Evolutionary conservation across 2,329 filamentous ascomycete genomes (phyloP).

Genomic region (Mycosphaerella sp.): DNA sequence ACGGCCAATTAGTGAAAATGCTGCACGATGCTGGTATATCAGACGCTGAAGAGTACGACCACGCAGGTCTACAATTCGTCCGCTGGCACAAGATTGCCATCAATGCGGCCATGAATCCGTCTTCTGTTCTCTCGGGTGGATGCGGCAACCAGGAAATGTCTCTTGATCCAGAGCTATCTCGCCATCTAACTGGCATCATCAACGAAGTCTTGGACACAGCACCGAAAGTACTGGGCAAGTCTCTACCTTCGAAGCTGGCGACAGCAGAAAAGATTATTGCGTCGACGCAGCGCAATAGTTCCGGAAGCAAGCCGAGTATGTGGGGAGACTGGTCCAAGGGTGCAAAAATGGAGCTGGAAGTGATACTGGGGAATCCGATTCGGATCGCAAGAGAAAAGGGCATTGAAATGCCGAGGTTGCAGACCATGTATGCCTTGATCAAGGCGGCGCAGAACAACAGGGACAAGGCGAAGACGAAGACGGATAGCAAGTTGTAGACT

Average conservation of each 20-base stretch:
- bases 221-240: conserved; percentile 55
- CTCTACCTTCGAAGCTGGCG: conserved; percentile 55
- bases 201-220: conserved; percentile 60
- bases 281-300: conserved; percentile 57
- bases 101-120: conserved; percentile 69
- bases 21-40: conserved; percentile 56
- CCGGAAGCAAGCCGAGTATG: conserved; percentile 58
- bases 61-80: conserved; percentile 61
- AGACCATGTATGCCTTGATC: conserved; percentile 60
- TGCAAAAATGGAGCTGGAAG: conserved; percentile 62
- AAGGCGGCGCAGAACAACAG: conserved; percentile 54
- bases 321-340: conserved; percentile 63
- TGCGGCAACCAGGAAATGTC: conserved; percentile 61
- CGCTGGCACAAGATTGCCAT: conserved; percentile 73
- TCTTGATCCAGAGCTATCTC: conserved; percentile 54
- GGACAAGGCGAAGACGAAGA: conserved; percentile 31
- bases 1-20: conserved; percentile 48
- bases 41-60: conserved; percentile 59
- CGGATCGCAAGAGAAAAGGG: conserved; percentile 57
- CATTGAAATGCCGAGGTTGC: conserved; percentile 59
- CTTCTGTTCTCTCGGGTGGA: conserved; percentile 60
- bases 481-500: conserved; percentile 22
- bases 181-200: conserved; percentile 61
- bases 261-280: conserved; percentile 56
- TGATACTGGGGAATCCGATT: conserved; percentile 65